phyloP scores from a whole-genome alignment of 2,329 filamentous ascomycete species.

The Colletotrichum brevisporum region DNA sequence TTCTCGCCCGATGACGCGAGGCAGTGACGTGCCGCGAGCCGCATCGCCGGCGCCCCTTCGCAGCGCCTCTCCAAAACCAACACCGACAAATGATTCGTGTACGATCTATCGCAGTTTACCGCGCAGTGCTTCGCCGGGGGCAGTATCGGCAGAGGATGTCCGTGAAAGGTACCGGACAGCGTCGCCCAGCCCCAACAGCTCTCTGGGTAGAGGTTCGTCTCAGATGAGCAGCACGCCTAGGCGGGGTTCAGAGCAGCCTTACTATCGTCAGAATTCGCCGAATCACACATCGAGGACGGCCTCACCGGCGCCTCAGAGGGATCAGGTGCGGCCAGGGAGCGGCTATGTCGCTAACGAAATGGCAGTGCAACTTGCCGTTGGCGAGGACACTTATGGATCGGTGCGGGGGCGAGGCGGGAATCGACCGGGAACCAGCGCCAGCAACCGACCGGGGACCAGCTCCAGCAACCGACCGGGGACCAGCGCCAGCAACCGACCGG shows the following conservation, averaged over 20 bases:
- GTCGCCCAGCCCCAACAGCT: conserved; percentile 75
- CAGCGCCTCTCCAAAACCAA: conserved; percentile 73
- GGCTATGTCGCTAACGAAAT: conserved; percentile 69
- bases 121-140: conserved; percentile 73
- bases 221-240: conserved; percentile 27
- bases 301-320: conserved; percentile 63
- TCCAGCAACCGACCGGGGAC: conserved; percentile 61
- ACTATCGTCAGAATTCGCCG: conserved; percentile 67
- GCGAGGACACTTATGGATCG: conserved; percentile 72
- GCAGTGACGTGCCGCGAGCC: conserved; percentile 70
- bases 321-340: conserved; percentile 66
- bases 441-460: conserved; percentile 59
- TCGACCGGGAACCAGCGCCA: conserved; percentile 61
- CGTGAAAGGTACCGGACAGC: conserved; percentile 61
- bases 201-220: conserved; percentile 42
- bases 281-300: conserved; percentile 61
- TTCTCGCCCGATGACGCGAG: conserved; percentile 72
- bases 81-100: conserved; percentile 62
- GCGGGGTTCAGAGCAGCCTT: conserved; percentile 60
- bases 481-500: conserved; percentile 58
- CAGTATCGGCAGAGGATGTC: conserved; percentile 64
- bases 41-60: conserved; percentile 79
- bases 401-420: conserved; percentile 63
- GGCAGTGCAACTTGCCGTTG: conserved; percentile 76
- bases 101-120: conserved; percentile 63